Percentiles rank a stretch among this genome's conserved stretches.
Evolutionary conservation across 78 protist genomes (phyloP).

Genomic region (Planoprotostelium fungivorum): DNA sequence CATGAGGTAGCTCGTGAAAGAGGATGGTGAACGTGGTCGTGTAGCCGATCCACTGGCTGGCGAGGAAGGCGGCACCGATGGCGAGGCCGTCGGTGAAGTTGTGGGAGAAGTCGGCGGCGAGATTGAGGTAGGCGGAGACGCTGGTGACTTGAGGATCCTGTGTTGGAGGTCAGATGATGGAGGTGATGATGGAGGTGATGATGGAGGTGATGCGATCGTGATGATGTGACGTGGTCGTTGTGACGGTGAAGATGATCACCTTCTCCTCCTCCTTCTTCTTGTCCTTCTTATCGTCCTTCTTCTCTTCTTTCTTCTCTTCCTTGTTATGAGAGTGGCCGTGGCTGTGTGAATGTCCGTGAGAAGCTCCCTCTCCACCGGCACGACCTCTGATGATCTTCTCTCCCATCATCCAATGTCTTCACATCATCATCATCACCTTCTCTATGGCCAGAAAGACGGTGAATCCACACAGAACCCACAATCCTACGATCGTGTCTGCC

Average conservation of each 20-base stretch:
- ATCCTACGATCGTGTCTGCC: slow-evolving; percentile 3
- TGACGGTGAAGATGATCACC: neutral
- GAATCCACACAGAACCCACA: slow-evolving; percentile 36
- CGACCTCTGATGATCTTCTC: no score
- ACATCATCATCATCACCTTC: slow-evolving; percentile 37
- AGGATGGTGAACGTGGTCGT: slow-evolving; percentile 40
- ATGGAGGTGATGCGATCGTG: neutral
- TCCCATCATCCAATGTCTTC: no score
- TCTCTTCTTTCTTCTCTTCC: neutral
- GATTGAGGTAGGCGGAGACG: slow-evolving; percentile 24
- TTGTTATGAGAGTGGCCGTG: slow-evolving; percentile 10
- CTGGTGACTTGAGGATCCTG: neutral
- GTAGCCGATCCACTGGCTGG: slow-evolving; percentile 8
- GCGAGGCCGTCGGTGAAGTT: slow-evolving; percentile 73
- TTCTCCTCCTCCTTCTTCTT: neutral
- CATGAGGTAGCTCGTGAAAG: slow-evolving; percentile 76
- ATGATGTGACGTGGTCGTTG: neutral
- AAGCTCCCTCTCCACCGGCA: neutral
- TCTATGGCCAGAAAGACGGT: slow-evolving; percentile 31
- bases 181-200: neutral
- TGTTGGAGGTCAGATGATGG: neutral
- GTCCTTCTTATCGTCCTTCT: neutral
- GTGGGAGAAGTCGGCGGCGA: slow-evolving; percentile 64
- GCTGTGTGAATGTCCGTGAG: slow-evolving; percentile 13
- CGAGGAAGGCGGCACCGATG: slow-evolving; percentile 45